Evolutionary conservation across 2,329 filamentous ascomycete species (phyloP).

Genomic region (Alternaria consortialis): DNA sequence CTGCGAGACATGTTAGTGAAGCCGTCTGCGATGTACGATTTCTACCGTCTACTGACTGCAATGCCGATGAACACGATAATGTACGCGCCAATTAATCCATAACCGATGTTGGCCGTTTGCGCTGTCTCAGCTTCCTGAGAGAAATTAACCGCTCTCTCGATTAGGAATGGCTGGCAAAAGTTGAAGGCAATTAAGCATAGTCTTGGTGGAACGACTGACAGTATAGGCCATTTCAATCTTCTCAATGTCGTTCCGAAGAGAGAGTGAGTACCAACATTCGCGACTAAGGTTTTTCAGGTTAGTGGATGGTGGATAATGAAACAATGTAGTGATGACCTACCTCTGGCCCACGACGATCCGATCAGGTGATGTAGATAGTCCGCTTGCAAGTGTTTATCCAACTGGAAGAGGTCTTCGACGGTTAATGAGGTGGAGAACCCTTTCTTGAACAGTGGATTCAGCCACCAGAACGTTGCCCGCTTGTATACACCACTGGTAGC

Average conservation of each 20-base stretch:
- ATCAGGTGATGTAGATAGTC: slow-evolving; percentile 52
- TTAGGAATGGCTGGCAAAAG: slow-evolving; percentile 50
- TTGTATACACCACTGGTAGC: slow-evolving; percentile 62
- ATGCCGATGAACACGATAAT: slow-evolving; percentile 48
- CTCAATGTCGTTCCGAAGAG: slow-evolving; percentile 38
- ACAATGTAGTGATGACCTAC: slow-evolving; percentile 34
- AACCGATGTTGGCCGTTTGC: slow-evolving; percentile 41
- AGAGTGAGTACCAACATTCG: slow-evolving; percentile 28
- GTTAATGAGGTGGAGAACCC: slow-evolving; percentile 58
- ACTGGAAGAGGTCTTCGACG: slow-evolving; percentile 56
- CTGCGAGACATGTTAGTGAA: slow-evolving; percentile 28
- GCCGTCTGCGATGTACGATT: background rate
- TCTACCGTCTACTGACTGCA: slow-evolving; percentile 33
- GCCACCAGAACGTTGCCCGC: slow-evolving; percentile 62
- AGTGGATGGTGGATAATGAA: background rate
- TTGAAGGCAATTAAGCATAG: slow-evolving; percentile 48
- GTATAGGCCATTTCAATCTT: slow-evolving; percentile 41
- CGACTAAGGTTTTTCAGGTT: slow-evolving; percentile 20
- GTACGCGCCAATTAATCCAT: slow-evolving; percentile 47
- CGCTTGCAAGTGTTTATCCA: slow-evolving; percentile 58
- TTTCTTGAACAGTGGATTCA: slow-evolving; percentile 60
- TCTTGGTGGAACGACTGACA: slow-evolving; percentile 42
- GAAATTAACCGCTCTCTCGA: slow-evolving; percentile 43
- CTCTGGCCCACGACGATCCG: slow-evolving; percentile 52
- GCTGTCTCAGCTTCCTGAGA: slow-evolving; percentile 26